These are phyloP conservation scores for Porogramme epimiltina DNA, from an alignment of 1,284 basidiomycete species.

Conservation along the genomic window DNA sequence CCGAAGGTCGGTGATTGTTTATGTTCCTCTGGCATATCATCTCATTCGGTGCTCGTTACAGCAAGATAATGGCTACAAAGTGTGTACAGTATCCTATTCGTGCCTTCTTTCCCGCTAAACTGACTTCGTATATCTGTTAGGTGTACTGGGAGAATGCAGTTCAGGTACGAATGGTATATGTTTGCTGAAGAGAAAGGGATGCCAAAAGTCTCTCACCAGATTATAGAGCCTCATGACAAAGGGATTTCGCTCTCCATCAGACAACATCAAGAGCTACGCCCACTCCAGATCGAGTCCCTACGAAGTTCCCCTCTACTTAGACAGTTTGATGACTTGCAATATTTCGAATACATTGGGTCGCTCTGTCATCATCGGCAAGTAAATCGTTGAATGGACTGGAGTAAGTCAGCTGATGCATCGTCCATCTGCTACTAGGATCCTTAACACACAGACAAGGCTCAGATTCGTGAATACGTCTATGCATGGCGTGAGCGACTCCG, in stretches of 20 bases:
- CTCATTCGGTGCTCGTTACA: conserved; percentile 24
- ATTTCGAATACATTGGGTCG: conserved; percentile 51
- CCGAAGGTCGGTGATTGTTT: conserved; percentile 64
- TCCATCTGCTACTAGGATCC: conserved; percentile 27
- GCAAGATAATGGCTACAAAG: conserved; percentile 89
- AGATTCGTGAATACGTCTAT: conserved; percentile 81
- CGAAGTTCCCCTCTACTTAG: conserved; percentile 10
- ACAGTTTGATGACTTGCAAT: conserved; percentile 38
- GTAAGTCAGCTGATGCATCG: background rate
- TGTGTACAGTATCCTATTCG: conserved; percentile 24
- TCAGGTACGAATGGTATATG: conserved; percentile 47
- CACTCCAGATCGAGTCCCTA: conserved; percentile 42
- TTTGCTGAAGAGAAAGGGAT: background rate
- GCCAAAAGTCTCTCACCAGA: conserved; percentile 44
- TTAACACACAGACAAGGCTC: conserved; percentile 29
- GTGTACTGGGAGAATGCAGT: conserved; percentile 88
- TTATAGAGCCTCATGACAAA: conserved; percentile 78
- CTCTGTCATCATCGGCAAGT: conserved; percentile 49
- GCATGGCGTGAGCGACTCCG: conserved; percentile 81
- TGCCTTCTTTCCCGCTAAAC: background rate
- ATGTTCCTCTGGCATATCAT: background rate
- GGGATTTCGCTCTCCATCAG: conserved; percentile 72
- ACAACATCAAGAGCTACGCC: conserved; percentile 57
- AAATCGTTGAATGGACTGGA: no score
- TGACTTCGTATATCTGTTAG: conserved; percentile 34